Conservation (phyloP, 164 flowering plant genomes). For the Magnolia officinalis region DNA sequence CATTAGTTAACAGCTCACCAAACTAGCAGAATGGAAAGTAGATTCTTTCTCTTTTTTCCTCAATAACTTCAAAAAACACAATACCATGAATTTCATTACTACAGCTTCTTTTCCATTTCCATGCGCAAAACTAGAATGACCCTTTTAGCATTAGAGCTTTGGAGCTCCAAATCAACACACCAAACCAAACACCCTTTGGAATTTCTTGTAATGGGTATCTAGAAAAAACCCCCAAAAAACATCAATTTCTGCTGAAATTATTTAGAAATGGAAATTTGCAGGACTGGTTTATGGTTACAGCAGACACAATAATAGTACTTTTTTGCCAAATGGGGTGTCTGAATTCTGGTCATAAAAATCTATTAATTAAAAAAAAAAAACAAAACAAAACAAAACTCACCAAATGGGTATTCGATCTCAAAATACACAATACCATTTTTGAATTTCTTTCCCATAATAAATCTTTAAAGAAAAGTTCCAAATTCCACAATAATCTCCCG, state of each 20-base stretch:
- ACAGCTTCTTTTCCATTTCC: background rate
- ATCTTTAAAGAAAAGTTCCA: background rate
- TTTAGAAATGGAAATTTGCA: slow-evolving; percentile 6
- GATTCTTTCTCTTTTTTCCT: slow-evolving; percentile 43
- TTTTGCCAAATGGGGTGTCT: background rate
- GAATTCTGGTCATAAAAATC: background rate
- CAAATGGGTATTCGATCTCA: background rate
- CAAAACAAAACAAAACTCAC: too few relatives aligned
- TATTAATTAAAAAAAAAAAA: too few relatives aligned
- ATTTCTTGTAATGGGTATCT: slow-evolving; percentile 5
- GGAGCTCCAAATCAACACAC: background rate
- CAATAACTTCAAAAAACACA: background rate
- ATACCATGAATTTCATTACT: slow-evolving; percentile 10
- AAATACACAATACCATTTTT: background rate
- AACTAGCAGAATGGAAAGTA: slow-evolving; percentile 54
- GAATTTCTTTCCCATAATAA: background rate
- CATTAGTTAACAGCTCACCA: slow-evolving; percentile 71
- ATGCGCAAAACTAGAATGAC: background rate
- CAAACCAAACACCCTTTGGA: background rate
- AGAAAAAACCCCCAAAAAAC: slow-evolving; percentile 4
- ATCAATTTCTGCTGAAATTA: slow-evolving; percentile 17
- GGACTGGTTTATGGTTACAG: background rate
- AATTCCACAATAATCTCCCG: background rate
- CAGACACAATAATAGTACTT: background rate
- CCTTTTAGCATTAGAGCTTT: background rate